Base-by-base conservation (phyloP, 345 rosid species). In the Noccaea bulbosa region DNA sequence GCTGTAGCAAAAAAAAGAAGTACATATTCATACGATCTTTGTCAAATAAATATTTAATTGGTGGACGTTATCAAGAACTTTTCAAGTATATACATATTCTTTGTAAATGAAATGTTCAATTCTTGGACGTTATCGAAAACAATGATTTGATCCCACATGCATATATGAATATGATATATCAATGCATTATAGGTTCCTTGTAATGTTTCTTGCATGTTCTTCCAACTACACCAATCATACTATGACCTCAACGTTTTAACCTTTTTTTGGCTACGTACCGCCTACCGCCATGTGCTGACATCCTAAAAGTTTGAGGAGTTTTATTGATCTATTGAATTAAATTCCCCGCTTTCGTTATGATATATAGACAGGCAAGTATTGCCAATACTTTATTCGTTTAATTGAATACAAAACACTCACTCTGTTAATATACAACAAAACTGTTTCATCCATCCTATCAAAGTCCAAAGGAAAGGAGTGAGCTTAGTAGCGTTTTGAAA, bases 401-500 rank as follows among this genome's bases (percentile, higher is more conserved):
- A 67, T 30, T 9, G 14, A 3, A 40, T 9, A 39, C 37, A 49
- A 9, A 64, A 5, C 1, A 47, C 5, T 63, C 1, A 47, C 5
- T 63, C 39, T 39, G 48, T 58, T 39, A 38, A 27, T 27, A 27
- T 5, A 62, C 53, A 32, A 62, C 41, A 54, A 52, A 33, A 20
- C 20, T 62, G 63, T 35, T 61, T 70, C 37, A 51, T 51, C 69
- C 43, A 20, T 27, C 4, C 3, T 5, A 24, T 3, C 12, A 54
- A 54, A 49, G 54, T 55, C 7, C 12, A 54, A 54, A 49, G 54
- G 64, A 35, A 57, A 37, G 30, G 17, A 37, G 76, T 53, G 70
- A 38, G 70, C 61, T 73, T 82, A 75, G 50, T 86, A 93, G 52
- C 83, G 85, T 72, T 86, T 86, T 40, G 96, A 84, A 73, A 88